A percentile compares a stretch with the other conserved stretches of the same genome.
phyloP scores from a whole-genome alignment of 116 monocot genomes.

The Zostera marina region DNA sequence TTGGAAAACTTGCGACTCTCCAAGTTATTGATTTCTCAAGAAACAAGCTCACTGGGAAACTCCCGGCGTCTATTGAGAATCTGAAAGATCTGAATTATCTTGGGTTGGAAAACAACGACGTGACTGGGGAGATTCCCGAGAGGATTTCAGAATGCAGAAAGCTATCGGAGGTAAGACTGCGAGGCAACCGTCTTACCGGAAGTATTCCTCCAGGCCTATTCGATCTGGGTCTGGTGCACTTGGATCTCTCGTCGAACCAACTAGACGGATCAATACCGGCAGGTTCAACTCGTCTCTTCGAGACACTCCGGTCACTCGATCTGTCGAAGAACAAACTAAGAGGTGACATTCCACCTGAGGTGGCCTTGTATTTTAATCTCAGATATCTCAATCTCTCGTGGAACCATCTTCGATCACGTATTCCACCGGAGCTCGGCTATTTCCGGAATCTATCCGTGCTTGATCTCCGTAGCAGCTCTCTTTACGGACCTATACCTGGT shows the following conservation, averaged over 20 bases:
- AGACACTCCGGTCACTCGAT: conserved; percentile 28
- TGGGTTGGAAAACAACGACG: conserved; percentile 23
- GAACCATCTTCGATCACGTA: conserved; percentile 33
- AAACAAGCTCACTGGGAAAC: conserved; percentile 29
- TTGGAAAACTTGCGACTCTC: conserved; percentile 23
- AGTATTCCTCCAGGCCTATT: conserved; percentile 32
- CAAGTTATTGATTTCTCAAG: conserved; percentile 29
- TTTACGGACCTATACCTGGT: conserved; percentile 38
- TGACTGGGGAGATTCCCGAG: conserved; percentile 36
- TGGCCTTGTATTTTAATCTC: conserved; percentile 29
- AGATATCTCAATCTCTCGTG: conserved; percentile 43
- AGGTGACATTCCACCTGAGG: conserved; percentile 35
- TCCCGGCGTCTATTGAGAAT: conserved; percentile 18
- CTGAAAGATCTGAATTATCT: conserved; percentile 23
- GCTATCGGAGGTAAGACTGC: conserved; percentile 23
- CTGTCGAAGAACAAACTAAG: conserved; percentile 28
- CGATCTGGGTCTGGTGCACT: conserved; percentile 25
- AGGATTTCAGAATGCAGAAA: conserved; percentile 16
- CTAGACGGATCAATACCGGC: conserved; percentile 33
- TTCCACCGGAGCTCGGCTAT: conserved; percentile 40
- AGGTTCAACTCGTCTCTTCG: conserved; percentile 22
- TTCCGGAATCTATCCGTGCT: conserved; percentile 44
- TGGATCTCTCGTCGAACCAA: conserved; percentile 41
- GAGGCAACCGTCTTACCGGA: conserved; percentile 24
- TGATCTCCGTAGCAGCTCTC: conserved; percentile 27